Conservation (phyloP, 371 early-diverging fungal genomes). For the Actinomortierella ambigua region DNA sequence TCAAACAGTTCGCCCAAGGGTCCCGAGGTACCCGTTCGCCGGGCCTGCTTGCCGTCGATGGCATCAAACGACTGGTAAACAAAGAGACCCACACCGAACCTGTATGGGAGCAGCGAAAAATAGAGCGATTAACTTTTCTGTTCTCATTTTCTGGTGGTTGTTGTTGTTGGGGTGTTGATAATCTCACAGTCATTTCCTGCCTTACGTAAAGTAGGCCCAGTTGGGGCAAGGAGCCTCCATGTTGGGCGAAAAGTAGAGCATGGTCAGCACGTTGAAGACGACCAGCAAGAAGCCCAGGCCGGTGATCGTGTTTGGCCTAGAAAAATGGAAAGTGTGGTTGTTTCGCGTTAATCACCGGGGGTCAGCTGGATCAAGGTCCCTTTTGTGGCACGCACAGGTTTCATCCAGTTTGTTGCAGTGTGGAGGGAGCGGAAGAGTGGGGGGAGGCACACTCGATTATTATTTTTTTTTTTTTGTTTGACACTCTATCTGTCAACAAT, state of each 20-base stretch:
- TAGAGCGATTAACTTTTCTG: constrained; percentile 33
- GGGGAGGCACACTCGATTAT: too few relatives aligned
- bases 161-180: too few relatives aligned
- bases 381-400: too few relatives aligned
- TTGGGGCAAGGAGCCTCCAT: constrained; percentile 76
- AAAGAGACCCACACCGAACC: constrained; percentile 81
- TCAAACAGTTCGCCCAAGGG: constrained; percentile 97
- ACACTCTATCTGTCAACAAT: too few relatives aligned
- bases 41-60: constrained; percentile 98
- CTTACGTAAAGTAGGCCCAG: constrained; percentile 84
- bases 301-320: constrained; percentile 97
- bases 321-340: background rate
- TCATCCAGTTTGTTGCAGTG: too few relatives aligned
- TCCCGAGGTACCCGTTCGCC: constrained; percentile 87
- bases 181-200: too few relatives aligned
- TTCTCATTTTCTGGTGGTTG: too few relatives aligned
- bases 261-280: constrained; percentile 73
- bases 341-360: too few relatives aligned
- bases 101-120: constrained; percentile 2
- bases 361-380: too few relatives aligned
- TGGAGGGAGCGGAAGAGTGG: too few relatives aligned
- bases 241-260: constrained; percentile 72
- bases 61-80: constrained; percentile 96
- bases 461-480: too few relatives aligned
- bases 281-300: constrained; percentile 91